Conservation (phyloP, 2,329 filamentous ascomycete genomes). For the Sporothrix dimorphospora region DNA sequence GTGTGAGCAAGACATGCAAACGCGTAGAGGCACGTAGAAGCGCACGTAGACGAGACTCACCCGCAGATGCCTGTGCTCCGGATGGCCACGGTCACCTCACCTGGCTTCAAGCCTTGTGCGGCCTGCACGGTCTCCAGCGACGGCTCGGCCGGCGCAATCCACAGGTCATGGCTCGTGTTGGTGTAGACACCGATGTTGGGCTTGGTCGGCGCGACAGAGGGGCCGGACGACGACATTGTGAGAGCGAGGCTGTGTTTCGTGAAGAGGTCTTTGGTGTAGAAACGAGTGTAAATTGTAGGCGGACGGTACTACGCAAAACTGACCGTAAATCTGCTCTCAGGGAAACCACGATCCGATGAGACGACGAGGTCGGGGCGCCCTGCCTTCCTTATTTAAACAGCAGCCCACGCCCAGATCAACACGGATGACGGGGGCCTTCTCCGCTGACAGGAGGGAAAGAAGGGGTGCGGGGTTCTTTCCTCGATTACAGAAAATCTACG, state of each 20-base stretch:
- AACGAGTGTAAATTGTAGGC: not conserved
- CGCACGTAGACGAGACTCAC: constrained; percentile 49
- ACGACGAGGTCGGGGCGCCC: not conserved
- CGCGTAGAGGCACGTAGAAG: not conserved
- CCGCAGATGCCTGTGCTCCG: constrained; percentile 97
- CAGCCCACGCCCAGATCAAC: constrained; percentile 3
- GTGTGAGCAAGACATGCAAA: constrained; percentile 1
- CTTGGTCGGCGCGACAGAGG: constrained; percentile 60
- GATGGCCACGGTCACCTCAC: constrained; percentile 85
- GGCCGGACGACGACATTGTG: constrained; percentile 22
- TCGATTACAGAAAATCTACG: not conserved
- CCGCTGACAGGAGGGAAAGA: constrained; percentile 12
- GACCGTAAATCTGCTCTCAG: not conserved
- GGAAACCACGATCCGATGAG: constrained; percentile 11
- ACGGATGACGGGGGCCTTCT: not conserved
- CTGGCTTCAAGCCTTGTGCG: constrained; percentile 68
- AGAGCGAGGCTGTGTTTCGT: not conserved
- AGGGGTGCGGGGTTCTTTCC: constrained; percentile 20
- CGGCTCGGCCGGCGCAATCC: constrained; percentile 79
- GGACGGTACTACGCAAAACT: not conserved
- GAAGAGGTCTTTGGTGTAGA: not conserved
- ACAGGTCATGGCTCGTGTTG: constrained; percentile 88
- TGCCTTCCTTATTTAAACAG: constrained; percentile 21
- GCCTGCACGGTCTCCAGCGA: constrained; percentile 72
- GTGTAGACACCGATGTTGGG: constrained; percentile 96